Evolutionary conservation across 2,329 filamentous ascomycete genomes (phyloP).

Genomic region (Ophiostoma fasciatum): DNA sequence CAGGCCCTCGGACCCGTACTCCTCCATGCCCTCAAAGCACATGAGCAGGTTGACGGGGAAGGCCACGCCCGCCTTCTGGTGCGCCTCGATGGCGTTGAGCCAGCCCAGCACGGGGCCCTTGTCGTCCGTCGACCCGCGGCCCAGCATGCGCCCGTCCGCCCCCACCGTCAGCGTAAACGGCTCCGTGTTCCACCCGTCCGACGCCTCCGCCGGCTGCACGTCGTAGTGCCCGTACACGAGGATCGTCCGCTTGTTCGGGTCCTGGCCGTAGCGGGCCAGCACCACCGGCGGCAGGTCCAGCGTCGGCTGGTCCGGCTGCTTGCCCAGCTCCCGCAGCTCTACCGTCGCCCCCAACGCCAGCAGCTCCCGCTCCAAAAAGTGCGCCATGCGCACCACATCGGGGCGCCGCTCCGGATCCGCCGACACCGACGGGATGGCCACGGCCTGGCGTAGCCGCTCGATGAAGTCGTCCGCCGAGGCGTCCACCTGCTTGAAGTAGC

Average conservation of each 20-base stretch:
- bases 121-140: constrained; percentile 89
- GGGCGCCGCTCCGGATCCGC: constrained; percentile 76
- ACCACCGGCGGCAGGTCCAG: constrained; percentile 88
- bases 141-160: constrained; percentile 88
- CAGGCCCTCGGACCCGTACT: constrained; percentile 91
- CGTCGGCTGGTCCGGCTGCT: constrained; percentile 80
- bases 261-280: constrained; percentile 80
- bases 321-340: constrained; percentile 73
- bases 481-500: constrained; percentile 89
- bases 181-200: constrained; percentile 91
- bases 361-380: constrained; percentile 76
- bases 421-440: constrained; percentile 92
- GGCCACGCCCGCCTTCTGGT: constrained; percentile 86
- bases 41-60: constrained; percentile 96
- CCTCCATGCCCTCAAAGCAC: constrained; percentile 99
- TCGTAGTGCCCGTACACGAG: constrained; percentile 98
- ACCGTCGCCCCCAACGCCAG: constrained; percentile 72
- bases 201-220: constrained; percentile 85
- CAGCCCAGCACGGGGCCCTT: constrained; percentile 95
- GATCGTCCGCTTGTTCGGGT: constrained; percentile 86
- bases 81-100: constrained; percentile 95
- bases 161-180: constrained; percentile 82
- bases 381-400: constrained; percentile 92
- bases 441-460: constrained; percentile 76
- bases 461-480: constrained; percentile 67